Evolutionary conservation across 306 rosid species (phyloP).

Genomic region (Ziziphus jujuba): DNA sequence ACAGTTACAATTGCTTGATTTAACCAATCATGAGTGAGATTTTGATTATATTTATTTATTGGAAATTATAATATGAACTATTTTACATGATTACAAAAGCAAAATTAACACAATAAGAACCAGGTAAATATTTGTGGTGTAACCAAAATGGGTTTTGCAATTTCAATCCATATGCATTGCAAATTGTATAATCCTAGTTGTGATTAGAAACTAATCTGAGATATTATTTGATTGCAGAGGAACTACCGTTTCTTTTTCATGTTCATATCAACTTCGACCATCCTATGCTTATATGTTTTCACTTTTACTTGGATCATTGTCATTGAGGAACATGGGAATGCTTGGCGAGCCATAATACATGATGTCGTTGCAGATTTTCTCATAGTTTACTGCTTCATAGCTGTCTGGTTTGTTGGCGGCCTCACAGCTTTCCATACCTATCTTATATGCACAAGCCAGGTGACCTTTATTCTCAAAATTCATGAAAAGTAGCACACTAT

Average conservation of each 20-base stretch:
- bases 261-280: constrained; percentile 85
- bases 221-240: constrained; percentile 59
- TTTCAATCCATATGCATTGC: neutral
- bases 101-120: too few relatives aligned
- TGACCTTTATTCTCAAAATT: constrained; percentile 28
- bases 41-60: too few relatives aligned
- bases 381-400: constrained; percentile 67
- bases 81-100: too few relatives aligned
- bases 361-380: constrained; percentile 70
- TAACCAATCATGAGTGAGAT: too few relatives aligned
- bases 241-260: constrained; percentile 89
- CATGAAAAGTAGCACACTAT: too few relatives aligned
- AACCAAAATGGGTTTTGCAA: constrained; percentile 1
- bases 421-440: constrained; percentile 86
- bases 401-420: constrained; percentile 97
- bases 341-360: constrained; percentile 42
- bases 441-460: constrained; percentile 90
- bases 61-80: too few relatives aligned
- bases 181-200: neutral
- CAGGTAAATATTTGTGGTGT: neutral
- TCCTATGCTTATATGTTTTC: constrained; percentile 76
- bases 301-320: constrained; percentile 62
- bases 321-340: constrained; percentile 4
- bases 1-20: too few relatives aligned
- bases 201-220: constrained; percentile 26